Evolutionary conservation across 768 basidiomycete genomes (phyloP), one percentile per base, ranked within the genome.

Genomic region (Leccinum boreale): DNA sequence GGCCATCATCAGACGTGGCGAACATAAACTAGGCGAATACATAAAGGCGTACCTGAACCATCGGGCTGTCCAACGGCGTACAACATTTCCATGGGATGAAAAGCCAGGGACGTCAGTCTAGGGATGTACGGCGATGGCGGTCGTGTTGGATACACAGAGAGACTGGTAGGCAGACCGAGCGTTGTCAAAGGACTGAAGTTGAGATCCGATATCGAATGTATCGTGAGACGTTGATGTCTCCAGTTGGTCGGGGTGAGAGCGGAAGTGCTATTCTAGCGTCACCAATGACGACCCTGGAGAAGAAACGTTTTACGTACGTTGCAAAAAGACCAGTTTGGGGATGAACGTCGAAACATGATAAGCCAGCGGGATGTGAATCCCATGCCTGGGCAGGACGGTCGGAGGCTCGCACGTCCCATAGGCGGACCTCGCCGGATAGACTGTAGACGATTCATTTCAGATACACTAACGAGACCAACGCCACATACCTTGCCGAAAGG

Each of bases 21-120:
- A 31, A 47, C 47, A 10, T 7, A 26, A 44, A 49, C 24, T 17
- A 46, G 5, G 4, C 1, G 21, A 48, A 56, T 23, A 5, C 11
- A 55, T 44, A 53, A 21, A 53, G 17, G 62, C 79, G 58, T 65
- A 84, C 83, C 78, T 58, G 75, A 66, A 1, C 91, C 90, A 69
- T 93, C 90, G 51, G 86, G 81, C 46, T 82, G 81, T 9, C 90
- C 90, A 15, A 86, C 69, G 17, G 84, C 89, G 64, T 85, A 89
- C 61, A 94, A 70, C 92, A 94, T 93, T 71, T 94, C 90, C 60
- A 84, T 79, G 12, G 92, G 92, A 68, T 94, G 92, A 79, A 94
- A 94, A 2, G 80, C 77, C 51, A 93, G 74, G 29, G 87, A 85
- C 46, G 83, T 85, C 57, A 74, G 75, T 60, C 85, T 76, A 45